Base-by-base conservation (phyloP, 2,329 filamentous ascomycete species). In the Exophiala viscosa region DNA sequence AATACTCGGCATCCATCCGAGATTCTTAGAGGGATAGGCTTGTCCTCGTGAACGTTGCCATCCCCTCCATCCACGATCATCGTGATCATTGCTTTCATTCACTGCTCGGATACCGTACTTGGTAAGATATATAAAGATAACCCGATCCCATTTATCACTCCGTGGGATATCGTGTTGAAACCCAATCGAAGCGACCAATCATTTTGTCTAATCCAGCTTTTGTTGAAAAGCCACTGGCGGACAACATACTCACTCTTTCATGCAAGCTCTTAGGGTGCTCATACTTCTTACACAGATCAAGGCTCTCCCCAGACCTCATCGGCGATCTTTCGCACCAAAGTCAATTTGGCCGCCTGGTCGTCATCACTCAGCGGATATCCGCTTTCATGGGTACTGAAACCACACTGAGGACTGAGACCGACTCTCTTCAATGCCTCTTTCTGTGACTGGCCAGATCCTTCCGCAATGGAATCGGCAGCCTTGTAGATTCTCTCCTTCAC, bases 291-390 rank as follows among this genome's bases (percentile, higher is more conserved):
- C 9, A n/a, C n/a, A 20, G 2, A n/a, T 65, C 56, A 77, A 40
- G 71, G 66, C 66, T 78, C 67, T 2, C 73, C 74, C 85, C 85
- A 88, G 45, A 88, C 78, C 62, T 83, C 79, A 64, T 88, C 80
- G 0, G 85, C 85, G 59, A 88, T 80, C 62, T 80, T 72, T 60
- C 85, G 77, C 10, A 88, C 82, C 38, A 88, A 69, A 47, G 76
- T 72, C 63, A 88, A 68, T 73, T 88, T 88, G 66, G 78, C 80
- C 70, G 77, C 79, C 80, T 88, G 82, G 59, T 87, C 85, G 45
- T 85, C 80, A 53, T 81, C 71, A 8, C 74, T 77, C 39, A 88
- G 69, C n/a, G 79, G 76, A 65, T 88, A 88, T 0, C 85, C 86
- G 60, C 76, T 80, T 62, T 83, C 81, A 64, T 88, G 85, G 18